Conservation (phyloP, 257 asterid species). For the Apocynum venetum region DNA sequence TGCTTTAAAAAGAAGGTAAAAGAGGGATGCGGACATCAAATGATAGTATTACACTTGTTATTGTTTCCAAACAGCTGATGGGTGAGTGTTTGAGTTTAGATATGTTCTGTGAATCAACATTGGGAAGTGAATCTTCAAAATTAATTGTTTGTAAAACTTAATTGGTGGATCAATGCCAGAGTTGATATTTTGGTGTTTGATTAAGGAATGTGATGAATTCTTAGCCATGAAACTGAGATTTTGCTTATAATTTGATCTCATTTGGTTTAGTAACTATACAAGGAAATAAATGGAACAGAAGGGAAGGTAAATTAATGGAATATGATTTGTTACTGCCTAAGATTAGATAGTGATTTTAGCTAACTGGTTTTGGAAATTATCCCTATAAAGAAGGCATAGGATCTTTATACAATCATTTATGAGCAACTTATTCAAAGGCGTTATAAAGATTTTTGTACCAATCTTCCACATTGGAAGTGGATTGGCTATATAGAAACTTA, state of each 20-base stretch:
- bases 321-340: conserved; percentile 3
- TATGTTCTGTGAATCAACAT: background rate
- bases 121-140: conserved; percentile 11
- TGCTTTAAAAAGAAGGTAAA: background rate
- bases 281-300: conserved; percentile 11
- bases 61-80: background rate
- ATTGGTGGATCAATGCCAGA: background rate
- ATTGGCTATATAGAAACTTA: background rate
- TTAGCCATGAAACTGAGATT: background rate
- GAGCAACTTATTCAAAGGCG: conserved; percentile 5
- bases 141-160: conserved; percentile 1
- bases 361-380: background rate
- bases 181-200: conserved; percentile 14
- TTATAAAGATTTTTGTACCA: conserved; percentile 1
- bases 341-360: background rate
- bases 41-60: background rate
- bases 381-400: background rate
- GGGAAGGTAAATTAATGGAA: background rate
- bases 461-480: background rate
- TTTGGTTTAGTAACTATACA: background rate
- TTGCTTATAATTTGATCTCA: background rate
- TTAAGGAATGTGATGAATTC: conserved; percentile 3
- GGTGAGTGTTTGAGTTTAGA: background rate
- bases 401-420: background rate
- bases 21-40: no score